Evolutionary conservation across 1,284 basidiomycete genomes (phyloP).

Genomic region (Butyriboletus appendiculatus): DNA sequence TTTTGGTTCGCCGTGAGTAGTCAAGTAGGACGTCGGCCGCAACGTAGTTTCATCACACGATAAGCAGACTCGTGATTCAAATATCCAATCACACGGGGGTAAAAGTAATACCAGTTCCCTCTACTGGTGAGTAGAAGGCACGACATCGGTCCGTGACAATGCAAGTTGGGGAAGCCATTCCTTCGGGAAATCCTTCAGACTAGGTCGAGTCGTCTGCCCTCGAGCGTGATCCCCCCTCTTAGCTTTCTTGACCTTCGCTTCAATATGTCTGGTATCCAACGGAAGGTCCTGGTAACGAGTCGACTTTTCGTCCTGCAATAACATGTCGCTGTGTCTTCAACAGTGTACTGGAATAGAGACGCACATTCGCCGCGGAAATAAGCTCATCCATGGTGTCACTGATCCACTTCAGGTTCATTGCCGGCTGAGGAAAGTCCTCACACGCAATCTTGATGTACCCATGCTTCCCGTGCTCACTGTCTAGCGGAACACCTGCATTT

Average conservation of each 20-base stretch:
- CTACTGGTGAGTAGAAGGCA: slow-evolving; percentile 13
- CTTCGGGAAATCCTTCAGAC: slow-evolving; percentile 76
- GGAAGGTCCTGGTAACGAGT: slow-evolving; percentile 60
- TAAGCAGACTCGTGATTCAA: slow-evolving; percentile 6
- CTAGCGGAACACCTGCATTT: slow-evolving; percentile 55
- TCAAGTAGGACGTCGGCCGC: neutral
- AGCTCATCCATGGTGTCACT: slow-evolving; percentile 77
- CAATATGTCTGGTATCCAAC: slow-evolving; percentile 76
- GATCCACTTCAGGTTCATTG: slow-evolving; percentile 87
- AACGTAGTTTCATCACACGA: neutral
- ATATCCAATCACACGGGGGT: neutral
- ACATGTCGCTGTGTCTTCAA: slow-evolving; percentile 8
- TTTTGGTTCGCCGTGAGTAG: neutral
- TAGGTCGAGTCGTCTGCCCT: slow-evolving; percentile 58
- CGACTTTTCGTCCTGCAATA: slow-evolving; percentile 25
- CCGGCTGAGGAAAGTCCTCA: slow-evolving; percentile 75
- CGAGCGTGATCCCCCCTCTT: slow-evolving; percentile 68
- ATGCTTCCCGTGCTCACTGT: slow-evolving; percentile 51
- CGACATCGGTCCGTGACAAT: too few species aligned
- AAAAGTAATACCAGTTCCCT: slow-evolving; percentile 6
- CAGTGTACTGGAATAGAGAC: slow-evolving; percentile 27
- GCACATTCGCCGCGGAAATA: slow-evolving; percentile 75
- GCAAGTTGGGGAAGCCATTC: slow-evolving; percentile 66
- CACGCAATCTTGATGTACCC: slow-evolving; percentile 87
- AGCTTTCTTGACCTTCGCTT: slow-evolving; percentile 67